Percentiles rank a stretch among this genome's conserved stretches.
Evolutionary conservation across 768 basidiomycete genomes (phyloP).

Genomic region (Pulveroboletus sp.): DNA sequence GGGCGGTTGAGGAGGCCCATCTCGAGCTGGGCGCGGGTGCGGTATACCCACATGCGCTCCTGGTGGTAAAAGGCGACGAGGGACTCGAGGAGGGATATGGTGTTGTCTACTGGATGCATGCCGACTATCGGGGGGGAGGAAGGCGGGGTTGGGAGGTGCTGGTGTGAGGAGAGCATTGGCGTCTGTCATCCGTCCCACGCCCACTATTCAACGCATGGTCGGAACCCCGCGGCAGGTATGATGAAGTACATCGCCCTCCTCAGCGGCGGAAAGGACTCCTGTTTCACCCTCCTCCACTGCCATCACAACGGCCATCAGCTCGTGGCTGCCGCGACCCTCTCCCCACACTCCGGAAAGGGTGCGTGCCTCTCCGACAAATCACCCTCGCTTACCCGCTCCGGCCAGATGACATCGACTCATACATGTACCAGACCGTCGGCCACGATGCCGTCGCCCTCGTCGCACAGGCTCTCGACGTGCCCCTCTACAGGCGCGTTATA

Average conservation of each 20-base stretch:
- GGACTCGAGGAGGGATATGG: constrained; percentile 58
- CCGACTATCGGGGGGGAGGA: constrained; percentile 31
- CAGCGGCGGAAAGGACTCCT: constrained; percentile 97
- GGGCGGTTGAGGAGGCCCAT: constrained; percentile 35
- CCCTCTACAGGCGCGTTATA: constrained; percentile 80
- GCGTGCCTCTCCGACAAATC: constrained; percentile 3
- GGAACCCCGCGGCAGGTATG: background rate
- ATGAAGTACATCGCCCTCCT: constrained; percentile 95
- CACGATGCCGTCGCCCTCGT: constrained; percentile 89
- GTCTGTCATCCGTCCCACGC: constrained; percentile 22
- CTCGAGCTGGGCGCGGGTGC: constrained; percentile 58
- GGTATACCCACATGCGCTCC: constrained; percentile 69
- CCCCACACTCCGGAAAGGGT: constrained; percentile 87
- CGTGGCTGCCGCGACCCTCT: constrained; percentile 82
- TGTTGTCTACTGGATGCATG: constrained; percentile 39
- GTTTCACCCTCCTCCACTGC: constrained; percentile 92
- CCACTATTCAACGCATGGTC: too few relatives aligned
- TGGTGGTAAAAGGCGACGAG: constrained; percentile 66
- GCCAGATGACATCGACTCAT: constrained; percentile 96
- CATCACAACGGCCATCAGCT: constrained; percentile 81
- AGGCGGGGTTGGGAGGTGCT: constrained; percentile 33
- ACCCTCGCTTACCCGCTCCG: constrained; percentile 3
- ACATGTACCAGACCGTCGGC: constrained; percentile 98
- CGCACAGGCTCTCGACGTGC: constrained; percentile 79
- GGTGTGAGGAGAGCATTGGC: constrained; percentile 30